Evolutionary conservation across 2,329 filamentous ascomycete species (phyloP), one percentile per base, ranked within the genome.

Genomic region (Fusarium mundagurra): DNA sequence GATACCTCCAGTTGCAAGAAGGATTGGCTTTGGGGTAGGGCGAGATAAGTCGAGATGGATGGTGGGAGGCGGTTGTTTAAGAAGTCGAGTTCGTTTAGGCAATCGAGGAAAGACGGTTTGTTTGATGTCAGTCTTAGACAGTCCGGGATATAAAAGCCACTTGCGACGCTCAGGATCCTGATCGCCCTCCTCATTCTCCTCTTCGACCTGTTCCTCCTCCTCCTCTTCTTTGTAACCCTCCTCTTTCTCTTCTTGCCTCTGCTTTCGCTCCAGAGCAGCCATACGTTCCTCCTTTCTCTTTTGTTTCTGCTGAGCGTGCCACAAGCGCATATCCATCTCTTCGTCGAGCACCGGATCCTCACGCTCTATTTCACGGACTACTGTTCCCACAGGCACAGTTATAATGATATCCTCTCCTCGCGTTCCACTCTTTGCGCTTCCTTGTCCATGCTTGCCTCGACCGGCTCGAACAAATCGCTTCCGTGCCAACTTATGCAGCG

Each of bases 321-420:
- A 83, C 5, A 81, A 78, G 36, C 78, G 80, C 69, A 82, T 77
- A 20, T 80, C 74, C 36, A 83, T 76, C 17, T 80, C 80, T 77
- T 95, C 93, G 59, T 95, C 92, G 14, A 89, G 89, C 11, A 93
- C 86, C 0, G 95, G 94, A 80, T 98, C 95, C 61, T 91, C 85
- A 43, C 96, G 88, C 74, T 91, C 90, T 8, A 98, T 84, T 83
- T 99, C 96, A 38, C 94, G 89, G 7, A 99, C 88, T 6, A 99
- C 91, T 0, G 96, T 99, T 8, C 96, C 96, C 10, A 98, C 93
- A 0, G 96, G 96, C 1, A 99, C 96, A 38, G 93, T 92, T 71
- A 99, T 91, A 77, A 98, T 86, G 10, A 98, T 83, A 82, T 99
- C 96, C 20, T 96, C 92, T 57, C 96, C 96, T 73, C 94, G 89